Base-by-base conservation (phyloP, 169 alveolate genomes). In the Plasmodium vivax region DNA sequence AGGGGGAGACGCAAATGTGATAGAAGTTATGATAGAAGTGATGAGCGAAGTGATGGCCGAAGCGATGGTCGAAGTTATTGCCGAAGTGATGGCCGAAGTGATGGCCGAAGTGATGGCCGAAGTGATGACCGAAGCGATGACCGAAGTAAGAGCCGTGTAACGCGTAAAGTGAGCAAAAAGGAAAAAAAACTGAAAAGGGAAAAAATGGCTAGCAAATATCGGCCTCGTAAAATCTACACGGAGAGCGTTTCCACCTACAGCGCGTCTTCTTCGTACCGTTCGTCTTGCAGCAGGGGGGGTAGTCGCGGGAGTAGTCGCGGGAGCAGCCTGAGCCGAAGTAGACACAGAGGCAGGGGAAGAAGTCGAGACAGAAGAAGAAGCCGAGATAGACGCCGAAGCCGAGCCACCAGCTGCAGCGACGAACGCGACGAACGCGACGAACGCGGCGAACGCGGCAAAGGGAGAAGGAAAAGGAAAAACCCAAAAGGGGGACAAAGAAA, bases 241-340 rank as follows among this genome's bases (percentile, higher is more conserved):
- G 80, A 75, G 38, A 85, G 93, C 38, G 36, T 47, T 5, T 72
- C 75, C 56, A 85, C 84, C 54, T 36, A 71, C 77, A 84, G 23
- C 41, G 51, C 93, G 16, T 38, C 83, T 4, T 83, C 82, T 19
- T 85, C 82, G 16, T 19, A 27, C 10, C 80, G 80, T 85, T 85
- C 93, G 9, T 73, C 93, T 6, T 83, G 38, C 74, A 83, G 82
- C 45, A 23, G 68, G 23, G 74, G 32, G 1, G 34, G 41, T 9
- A 85, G 41, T 3, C 34, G 74, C 30, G 7, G 84, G 36, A 43
- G 77, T 36, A 23, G 74, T 23, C 27, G 27, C 27, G 27, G 0
- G 27, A 23, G 27, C 27, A 23, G 27, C 27, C 27, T 23, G 27
- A 23, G 27, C 27, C 27, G 27, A 23, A 23, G 27, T 23, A 23